Base-by-base conservation (phyloP, 2,329 filamentous ascomycete genomes). In the Fusarium sp. region DNA sequence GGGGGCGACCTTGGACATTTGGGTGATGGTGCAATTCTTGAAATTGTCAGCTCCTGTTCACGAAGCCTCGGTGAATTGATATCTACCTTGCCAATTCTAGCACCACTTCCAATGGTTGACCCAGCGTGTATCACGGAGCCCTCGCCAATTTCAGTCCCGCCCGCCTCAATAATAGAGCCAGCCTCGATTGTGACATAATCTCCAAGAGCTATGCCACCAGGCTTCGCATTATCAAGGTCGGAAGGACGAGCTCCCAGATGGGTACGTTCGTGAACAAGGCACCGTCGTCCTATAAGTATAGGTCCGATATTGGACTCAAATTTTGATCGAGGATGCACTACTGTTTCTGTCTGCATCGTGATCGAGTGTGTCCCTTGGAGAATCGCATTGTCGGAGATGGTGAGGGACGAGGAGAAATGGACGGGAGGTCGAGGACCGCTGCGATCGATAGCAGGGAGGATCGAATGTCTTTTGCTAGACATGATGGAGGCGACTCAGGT, bases 311-410 rank as follows among this genome's bases (percentile, higher is more conserved):
- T 88, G 11, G 95, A 91, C 73, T 94, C 91, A 57, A 97, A 86
- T 64, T 90, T 89, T 17, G 90, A 88, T 47, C 94, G 92, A 2
- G 96, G 94, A 74, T 98, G 95, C n/a, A 99, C 81, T 9, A 97
- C 87, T 5, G 88, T 90, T 74, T 93, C 90, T 23, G 91, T 85
- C 57, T 90, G 90, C 66, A 98, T 88, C 42, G 88, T 90, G 66
- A 99, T 92, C 3, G 88, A 90, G 76, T 96, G 87, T 4, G 87
- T 89, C 67, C 96, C 96, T 18, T 83, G 87, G 18, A 91, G 80
- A 18, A 87, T 80, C 13, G 88, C 87, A 59, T 85, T 85, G 67
- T 90, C 88, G 74, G 88, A 85, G 59, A 91, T 89, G 29, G 83
- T 84, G 57, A 90, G 80, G 18, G 84, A 83, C 0, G 86, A 85